Percentiles rank a stretch among this genome's conserved stretches.
Evolutionary conservation across 495 filamentous ascomycete genomes (phyloP).

Genomic region (Aspergillus coremiiformis): DNA sequence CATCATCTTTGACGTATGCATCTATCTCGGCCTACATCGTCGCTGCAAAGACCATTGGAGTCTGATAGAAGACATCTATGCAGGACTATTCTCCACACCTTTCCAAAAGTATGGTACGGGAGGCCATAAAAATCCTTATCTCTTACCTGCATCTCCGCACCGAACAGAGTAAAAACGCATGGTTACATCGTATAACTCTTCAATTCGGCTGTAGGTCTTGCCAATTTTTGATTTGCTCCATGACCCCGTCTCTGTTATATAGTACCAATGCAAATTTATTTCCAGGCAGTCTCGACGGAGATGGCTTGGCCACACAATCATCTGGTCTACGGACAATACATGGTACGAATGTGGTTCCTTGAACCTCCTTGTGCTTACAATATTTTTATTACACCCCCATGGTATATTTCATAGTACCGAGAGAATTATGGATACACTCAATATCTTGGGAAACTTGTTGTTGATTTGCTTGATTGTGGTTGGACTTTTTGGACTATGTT

Average conservation of each 20-base stretch:
- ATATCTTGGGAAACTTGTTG: constrained; percentile 17
- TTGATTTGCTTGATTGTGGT: constrained; percentile 18
- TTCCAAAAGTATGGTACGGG: no score
- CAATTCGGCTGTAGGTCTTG: neutral
- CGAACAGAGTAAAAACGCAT: constrained; percentile 21
- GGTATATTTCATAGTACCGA: neutral
- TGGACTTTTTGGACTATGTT: constrained; percentile 18
- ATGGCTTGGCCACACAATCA: neutral
- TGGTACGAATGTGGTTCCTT: neutral
- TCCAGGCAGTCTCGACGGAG: neutral
- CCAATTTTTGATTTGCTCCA: neutral
- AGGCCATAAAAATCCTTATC: constrained; percentile 5
- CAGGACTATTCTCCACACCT: no score
- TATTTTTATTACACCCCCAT: no score
- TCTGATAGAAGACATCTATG: no score
- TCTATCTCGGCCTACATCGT: neutral
- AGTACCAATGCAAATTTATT: neutral
- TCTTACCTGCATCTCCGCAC: constrained; percentile 18
- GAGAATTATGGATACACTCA: constrained; percentile 6
- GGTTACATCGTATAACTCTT: no score
- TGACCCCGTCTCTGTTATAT: neutral
- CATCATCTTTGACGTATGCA: no score
- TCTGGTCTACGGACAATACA: neutral
- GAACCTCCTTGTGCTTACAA: no score
- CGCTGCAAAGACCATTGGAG: neutral